Base-by-base conservation (phyloP, 2,329 filamentous ascomycete species). In the Epichloe amarillans region DNA sequence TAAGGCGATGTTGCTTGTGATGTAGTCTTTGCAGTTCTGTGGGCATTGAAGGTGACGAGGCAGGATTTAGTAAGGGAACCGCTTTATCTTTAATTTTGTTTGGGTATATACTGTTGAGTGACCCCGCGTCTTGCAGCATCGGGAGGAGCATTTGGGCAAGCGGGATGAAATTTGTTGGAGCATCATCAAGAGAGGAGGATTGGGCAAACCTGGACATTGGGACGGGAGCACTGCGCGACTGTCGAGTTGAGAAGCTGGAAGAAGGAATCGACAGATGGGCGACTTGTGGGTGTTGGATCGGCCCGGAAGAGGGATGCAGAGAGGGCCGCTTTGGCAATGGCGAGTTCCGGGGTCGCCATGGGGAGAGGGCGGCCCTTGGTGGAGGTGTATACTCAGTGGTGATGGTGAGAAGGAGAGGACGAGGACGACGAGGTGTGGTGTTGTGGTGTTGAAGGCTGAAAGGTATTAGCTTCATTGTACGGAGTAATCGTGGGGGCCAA, bases 21-120 rank as follows among this genome's bases (percentile, higher is more conserved):
- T 83, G 88, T 88, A 95, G 69, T 79, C 75, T 77, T 90, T 95
- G 77, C 86, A 90, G 74, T 80, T 86, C 89, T 95, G 53, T 58
- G 48, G 54, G 19, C 15, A 17, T 53, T 53, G 53, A 42, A 17
- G 26, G 12, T 47, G 21, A 47, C 21, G 42, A 46, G 37, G 26
- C 39, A 49, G n/a, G 46, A 21, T 56, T 58, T 56, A 58, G 55
- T 50, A 49, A 50, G 50, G 8, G 35, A 17, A 38, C 19, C 15
- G 35, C 8, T 38, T 19, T 10, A 12, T 8, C 37, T 33, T 10
- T 33, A 8, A 33, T 33, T 44, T 23, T 37, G 12, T 46, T 15
- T 23, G 7, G 36, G 6, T 26, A n/a, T 44, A 11, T 10, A 26
- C 19, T 44, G 40, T 12, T 3, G 15, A 23, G 6, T 21, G 30